A percentile compares a stretch with the other conserved stretches of the same genome.
Evolutionary conservation across 805 yeast genomes (phyloP).

Genomic region (Ogataea nakhonphanomensis): DNA sequence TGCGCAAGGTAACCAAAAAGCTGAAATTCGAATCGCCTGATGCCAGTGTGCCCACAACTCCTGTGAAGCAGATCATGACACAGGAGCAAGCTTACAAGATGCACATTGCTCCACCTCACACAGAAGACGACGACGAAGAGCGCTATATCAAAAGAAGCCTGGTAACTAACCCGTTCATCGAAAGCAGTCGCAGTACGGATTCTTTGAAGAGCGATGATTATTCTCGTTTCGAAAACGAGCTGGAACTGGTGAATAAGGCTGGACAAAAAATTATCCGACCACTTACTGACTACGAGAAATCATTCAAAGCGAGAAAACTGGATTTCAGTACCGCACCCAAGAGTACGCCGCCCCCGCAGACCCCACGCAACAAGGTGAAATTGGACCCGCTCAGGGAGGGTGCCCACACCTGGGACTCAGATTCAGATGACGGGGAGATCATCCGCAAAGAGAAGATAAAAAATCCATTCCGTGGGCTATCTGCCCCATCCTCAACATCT

Average conservation of each 20-base stretch:
- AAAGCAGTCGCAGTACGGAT: background rate
- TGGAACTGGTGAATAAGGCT: constrained; percentile 41
- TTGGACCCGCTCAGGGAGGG: constrained; percentile 11
- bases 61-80: constrained; percentile 34
- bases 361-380: constrained; percentile 16
- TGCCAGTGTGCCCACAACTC: constrained; percentile 32
- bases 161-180: constrained; percentile 32
- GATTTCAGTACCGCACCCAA: constrained; percentile 21
- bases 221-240: constrained; percentile 33
- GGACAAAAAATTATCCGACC: constrained; percentile 35
- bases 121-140: constrained; percentile 23
- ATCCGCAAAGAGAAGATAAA: constrained; percentile 21
- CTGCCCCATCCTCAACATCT: constrained; percentile 4
- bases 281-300: constrained; percentile 32
- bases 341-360: constrained; percentile 9
- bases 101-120: constrained; percentile 22
- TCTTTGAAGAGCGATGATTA: constrained; percentile 4
- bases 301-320: constrained; percentile 39
- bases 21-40: constrained; percentile 15
- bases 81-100: constrained; percentile 31
- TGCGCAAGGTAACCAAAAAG: constrained; percentile 21
- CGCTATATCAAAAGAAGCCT: constrained; percentile 13
- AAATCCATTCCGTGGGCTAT: constrained; percentile 23
- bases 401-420: background rate
- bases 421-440: constrained; percentile 14